Evolutionary conservation across 768 basidiomycete genomes (phyloP), one percentile per base, ranked within the genome.

Genomic region (Hygrophorus pudorinus): DNA sequence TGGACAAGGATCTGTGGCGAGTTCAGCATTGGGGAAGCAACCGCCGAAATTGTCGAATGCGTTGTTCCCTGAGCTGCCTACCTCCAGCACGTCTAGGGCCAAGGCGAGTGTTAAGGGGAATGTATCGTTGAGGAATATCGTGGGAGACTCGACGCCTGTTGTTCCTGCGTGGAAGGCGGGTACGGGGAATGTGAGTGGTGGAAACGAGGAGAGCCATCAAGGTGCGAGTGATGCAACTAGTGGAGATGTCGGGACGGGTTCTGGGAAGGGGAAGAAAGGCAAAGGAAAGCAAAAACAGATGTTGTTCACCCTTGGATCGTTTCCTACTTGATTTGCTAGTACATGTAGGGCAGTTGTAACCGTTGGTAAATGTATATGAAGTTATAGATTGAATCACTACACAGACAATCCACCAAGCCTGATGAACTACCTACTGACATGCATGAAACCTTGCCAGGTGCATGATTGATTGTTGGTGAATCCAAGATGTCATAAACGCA

Each of bases 231-330:
- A 40, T 21, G 45, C 21, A 36, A 54, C 48, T 14, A 32, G 45
- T 3, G 50, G 49, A 11, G 42, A 50, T 44, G 45, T 29, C 14
- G 48, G 42, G 10, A 48, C 43, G 20, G 58, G 48, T 30, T 46
- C 46, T 32, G 53, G 51, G 0, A 81, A 76, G 52, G 76, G 76
- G 28, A 85, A 78, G 70, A 89, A 86, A 61, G 74, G 76, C 0
- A 91, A 89, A 56, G 79, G 78, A 1, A 88, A 89, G 61, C 77
- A 79, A 59, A 90, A 90, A 64, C 85, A 90, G 69, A 89, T 78
- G 7, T 60, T 92, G 51, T 91, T 90, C 54, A 88, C 70, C 9
- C 58, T 74, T 45, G 72, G 73, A n/a, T 60, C 71, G 4, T 70
- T 73, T 60, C 68, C 72, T 11, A 55, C 62, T 14, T 67, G 56